Base-by-base conservation (phyloP, 169 alveolate genomes). In the Cytauxzoon felis region DNA sequence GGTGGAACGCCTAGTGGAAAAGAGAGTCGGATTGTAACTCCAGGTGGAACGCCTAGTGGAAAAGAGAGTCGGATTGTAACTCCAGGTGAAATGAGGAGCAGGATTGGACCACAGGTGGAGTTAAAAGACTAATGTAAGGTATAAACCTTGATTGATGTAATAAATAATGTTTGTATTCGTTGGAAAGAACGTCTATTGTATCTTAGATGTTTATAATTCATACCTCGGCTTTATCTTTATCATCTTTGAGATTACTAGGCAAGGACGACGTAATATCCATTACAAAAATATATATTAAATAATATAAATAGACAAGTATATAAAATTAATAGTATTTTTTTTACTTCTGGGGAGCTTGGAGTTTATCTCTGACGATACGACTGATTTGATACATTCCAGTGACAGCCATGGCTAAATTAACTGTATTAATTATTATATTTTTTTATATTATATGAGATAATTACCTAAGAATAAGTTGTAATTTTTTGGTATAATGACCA, bases 401-500 rank as follows among this genome's bases (percentile, higher is more conserved):
- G n/a, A 73, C 13, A 8, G 88, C 90, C 91, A 84, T 84, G 24
- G 81, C 87, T 40, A 72, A 54, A 48, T 84, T 84, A 1, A 84
- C 91, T 84, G 56, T 18, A 40, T 21, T 40, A n/a, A 5, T 26
- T 56, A 42, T 40, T 42, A 0, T 5, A 50, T 38, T 41, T 7
- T n/a, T 34, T 8, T 13, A 5, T 9, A 23, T 23, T 24, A 5
- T 16, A 59, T 51, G 21, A 16, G 16, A 7, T 32, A 60, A 64
- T 21, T 47, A 78, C 92, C 92, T 4, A 81, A 26, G 26, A 82
- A 59, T 6, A 87, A 63, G 68, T 75, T 87, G 81, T 81, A 87
- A 81, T 87, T 87, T 24, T 60, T 82, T 11, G 92, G 92, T 21
- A 52, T 87, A 21, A 87, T 87, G 21, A 87, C 88, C 52, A 43